phyloP scores from a whole-genome alignment of 2,329 filamentous ascomycete species.

The Phyllosticta ampelicida region DNA sequence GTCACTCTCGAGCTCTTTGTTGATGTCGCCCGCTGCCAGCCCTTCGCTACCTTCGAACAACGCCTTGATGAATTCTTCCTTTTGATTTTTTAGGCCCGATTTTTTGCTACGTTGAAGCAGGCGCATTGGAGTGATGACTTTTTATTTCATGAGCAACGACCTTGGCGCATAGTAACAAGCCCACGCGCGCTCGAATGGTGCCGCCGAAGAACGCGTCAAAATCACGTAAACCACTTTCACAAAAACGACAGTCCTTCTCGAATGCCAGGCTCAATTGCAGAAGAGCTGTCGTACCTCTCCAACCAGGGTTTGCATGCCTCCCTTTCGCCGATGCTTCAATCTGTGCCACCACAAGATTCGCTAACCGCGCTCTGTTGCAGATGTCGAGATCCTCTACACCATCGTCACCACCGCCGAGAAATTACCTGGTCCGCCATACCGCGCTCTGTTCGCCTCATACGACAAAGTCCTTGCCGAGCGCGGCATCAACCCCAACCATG shows the following conservation, averaged over 20 bases:
- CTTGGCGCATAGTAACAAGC: constrained; percentile 1
- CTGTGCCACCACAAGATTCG: not conserved
- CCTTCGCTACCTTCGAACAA: not conserved
- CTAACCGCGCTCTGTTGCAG: constrained; percentile 32
- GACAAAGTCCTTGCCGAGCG: constrained; percentile 61
- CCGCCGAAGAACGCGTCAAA: constrained; percentile 26
- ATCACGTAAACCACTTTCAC: not conserved
- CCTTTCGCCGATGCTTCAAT: not conserved
- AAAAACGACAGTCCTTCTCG: constrained; percentile 23
- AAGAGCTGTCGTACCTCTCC: constrained; percentile 25
- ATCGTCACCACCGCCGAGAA: constrained; percentile 64
- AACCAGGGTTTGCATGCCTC: constrained; percentile 27
- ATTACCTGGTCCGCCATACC: constrained; percentile 56
- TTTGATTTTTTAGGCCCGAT: constrained; percentile 3
- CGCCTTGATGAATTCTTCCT: constrained; percentile 6
- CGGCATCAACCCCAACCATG: constrained; percentile 60
- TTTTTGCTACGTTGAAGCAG: constrained; percentile 1
- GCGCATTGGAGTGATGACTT: constrained; percentile 4
- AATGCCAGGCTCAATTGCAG: constrained; percentile 31
- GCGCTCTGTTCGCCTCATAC: constrained; percentile 72
- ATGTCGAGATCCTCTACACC: constrained; percentile 67
- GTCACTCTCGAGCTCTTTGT: not conserved
- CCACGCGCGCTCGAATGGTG: constrained; percentile 25
- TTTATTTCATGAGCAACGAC: constrained; percentile 5
- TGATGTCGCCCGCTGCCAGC: not conserved